These are phyloP conservation scores for Sordariomycetes sp. DNA, from an alignment of 2,329 filamentous ascomycete species.

Conservation along the genomic window DNA sequence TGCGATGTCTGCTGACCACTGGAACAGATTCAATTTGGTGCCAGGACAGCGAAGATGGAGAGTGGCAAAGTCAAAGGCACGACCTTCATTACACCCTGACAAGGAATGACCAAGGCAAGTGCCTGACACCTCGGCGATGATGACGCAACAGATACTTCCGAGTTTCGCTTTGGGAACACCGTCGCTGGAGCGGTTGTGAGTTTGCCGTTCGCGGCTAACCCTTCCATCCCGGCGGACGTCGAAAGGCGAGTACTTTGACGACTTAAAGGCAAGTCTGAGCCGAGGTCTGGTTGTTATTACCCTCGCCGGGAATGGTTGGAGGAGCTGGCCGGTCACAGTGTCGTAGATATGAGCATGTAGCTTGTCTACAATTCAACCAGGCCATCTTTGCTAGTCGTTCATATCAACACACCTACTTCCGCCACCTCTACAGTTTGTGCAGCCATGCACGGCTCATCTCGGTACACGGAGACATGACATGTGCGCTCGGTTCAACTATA, in stretches of 20 bases:
- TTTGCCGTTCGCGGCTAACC: constrained; percentile 38
- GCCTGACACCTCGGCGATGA: constrained; percentile 54
- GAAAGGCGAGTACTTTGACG: constrained; percentile 33
- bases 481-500: no score
- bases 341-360: no score
- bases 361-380: no score
- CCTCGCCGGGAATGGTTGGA: no score
- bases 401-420: no score
- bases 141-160: constrained; percentile 71
- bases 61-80: constrained; percentile 61
- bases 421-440: no score
- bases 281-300: constrained; percentile 10
- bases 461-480: no score
- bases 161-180: constrained; percentile 28
- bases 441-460: no score
- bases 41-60: constrained; percentile 77
- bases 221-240: constrained; percentile 19
- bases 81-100: constrained; percentile 39
- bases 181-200: constrained; percentile 24
- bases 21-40: constrained; percentile 68
- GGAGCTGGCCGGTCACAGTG: no score
- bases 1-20: background rate
- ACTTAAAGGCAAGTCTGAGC: constrained; percentile 61
- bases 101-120: background rate
- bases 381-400: no score